phyloP scores from a whole-genome alignment of 345 rosid species.

The Pelargonium nanum region DNA sequence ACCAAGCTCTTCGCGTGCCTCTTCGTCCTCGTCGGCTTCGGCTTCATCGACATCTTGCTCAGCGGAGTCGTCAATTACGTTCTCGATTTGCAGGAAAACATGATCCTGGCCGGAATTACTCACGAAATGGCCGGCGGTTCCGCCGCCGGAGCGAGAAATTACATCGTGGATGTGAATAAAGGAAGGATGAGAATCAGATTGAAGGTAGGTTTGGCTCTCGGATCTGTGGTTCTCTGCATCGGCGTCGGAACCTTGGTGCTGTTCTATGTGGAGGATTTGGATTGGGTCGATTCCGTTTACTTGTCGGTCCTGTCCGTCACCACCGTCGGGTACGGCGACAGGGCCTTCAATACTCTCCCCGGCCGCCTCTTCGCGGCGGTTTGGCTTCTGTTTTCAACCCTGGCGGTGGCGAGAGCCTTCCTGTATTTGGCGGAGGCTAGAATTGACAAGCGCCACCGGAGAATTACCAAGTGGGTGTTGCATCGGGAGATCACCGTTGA shows the following conservation, averaged over 20 bases:
- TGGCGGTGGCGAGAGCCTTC: slow-evolving; percentile 71
- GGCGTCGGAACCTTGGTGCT: slow-evolving; percentile 47
- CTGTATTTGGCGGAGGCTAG: slow-evolving; percentile 61
- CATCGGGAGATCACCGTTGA: slow-evolving; percentile 51
- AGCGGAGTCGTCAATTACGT: slow-evolving; percentile 59
- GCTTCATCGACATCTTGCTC: slow-evolving; percentile 52
- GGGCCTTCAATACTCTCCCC: slow-evolving; percentile 45
- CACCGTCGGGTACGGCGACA: slow-evolving; percentile 65
- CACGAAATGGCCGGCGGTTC: slow-evolving; percentile 14
- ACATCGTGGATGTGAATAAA: slow-evolving; percentile 51
- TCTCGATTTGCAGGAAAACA: slow-evolving; percentile 52
- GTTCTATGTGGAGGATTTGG: slow-evolving; percentile 43
- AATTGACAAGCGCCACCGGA: slow-evolving; percentile 53
- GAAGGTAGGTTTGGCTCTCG: slow-evolving; percentile 61
- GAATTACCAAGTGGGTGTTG: slow-evolving; percentile 50
- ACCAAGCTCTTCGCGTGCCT: slow-evolving; percentile 58
- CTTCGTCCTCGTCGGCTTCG: slow-evolving; percentile 63
- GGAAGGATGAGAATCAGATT: slow-evolving; percentile 78
- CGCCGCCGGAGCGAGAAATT: slow-evolving; percentile 35
- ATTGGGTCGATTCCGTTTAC: slow-evolving; percentile 53
- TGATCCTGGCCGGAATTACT: slow-evolving; percentile 39
- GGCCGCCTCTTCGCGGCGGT: slow-evolving; percentile 61
- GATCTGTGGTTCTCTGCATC: slow-evolving; percentile 51
- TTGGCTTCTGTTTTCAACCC: slow-evolving; percentile 62
- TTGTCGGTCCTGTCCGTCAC: slow-evolving; percentile 77